phyloP scores from a whole-genome alignment of 495 filamentous ascomycete genomes.

The Podospora comata region DNA sequence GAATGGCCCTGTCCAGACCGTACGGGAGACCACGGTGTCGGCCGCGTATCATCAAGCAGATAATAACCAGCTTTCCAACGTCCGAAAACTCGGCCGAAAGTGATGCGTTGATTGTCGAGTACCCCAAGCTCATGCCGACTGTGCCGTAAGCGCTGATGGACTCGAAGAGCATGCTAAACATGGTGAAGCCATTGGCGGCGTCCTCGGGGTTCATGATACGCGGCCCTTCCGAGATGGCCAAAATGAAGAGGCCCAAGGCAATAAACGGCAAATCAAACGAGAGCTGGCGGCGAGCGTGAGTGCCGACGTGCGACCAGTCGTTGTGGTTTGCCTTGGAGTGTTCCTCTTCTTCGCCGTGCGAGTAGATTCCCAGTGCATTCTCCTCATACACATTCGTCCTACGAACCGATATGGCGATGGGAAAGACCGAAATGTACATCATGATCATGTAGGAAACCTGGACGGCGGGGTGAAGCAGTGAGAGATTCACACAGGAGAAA shows the following conservation, averaged over 20 bases:
- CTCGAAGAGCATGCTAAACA: conserved; percentile 85
- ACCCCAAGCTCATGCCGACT: conserved; percentile 85
- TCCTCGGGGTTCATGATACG: conserved; percentile 38
- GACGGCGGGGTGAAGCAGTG: conserved; percentile 79
- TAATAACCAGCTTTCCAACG: conserved; percentile 85
- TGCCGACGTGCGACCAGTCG: conserved; percentile 75
- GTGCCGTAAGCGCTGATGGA: conserved; percentile 92
- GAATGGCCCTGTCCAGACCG: conserved; percentile 83
- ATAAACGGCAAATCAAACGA: conserved; percentile 96
- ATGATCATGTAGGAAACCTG: conserved; percentile 95
- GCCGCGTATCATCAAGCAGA: conserved; percentile 90
- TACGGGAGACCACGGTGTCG: conserved; percentile 91
- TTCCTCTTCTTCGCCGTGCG: conserved; percentile 44
- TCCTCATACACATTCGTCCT: conserved; percentile 97
- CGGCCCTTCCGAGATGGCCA: conserved; percentile 75
- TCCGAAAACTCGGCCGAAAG: conserved; percentile 76
- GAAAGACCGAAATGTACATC: conserved; percentile 99
- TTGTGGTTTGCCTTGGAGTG: conserved; percentile 22
- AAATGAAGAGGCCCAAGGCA: conserved; percentile 82
- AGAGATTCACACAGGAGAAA: conserved; percentile 73
- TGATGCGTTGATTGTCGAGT: conserved; percentile 66
- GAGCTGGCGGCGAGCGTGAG: conserved; percentile 84
- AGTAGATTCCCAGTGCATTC: conserved; percentile 80
- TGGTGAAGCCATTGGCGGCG: conserved; percentile 62
- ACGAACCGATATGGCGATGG: conserved; percentile 89